A percentile compares a stretch with the other conserved stretches of the same genome.
Conservation (phyloP, 345 rosid species). For the Eucalyptus microcorys region DNA sequence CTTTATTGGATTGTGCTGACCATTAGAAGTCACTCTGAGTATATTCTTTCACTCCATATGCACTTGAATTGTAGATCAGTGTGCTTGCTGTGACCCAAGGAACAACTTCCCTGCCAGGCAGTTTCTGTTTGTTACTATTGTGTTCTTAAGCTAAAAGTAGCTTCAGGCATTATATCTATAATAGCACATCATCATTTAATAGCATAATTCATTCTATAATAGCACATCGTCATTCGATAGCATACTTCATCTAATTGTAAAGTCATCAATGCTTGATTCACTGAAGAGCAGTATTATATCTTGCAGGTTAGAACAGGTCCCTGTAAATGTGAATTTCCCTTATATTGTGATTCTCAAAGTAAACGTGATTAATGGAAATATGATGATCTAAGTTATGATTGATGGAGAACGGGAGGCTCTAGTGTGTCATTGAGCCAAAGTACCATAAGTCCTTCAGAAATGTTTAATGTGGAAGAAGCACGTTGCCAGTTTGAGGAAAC, state of each 20-base stretch:
- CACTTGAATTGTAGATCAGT: background rate
- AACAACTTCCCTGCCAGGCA: background rate
- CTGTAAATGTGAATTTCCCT: slow-evolving; percentile 66
- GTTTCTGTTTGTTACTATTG: background rate
- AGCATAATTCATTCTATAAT: background rate
- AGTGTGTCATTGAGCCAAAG: background rate
- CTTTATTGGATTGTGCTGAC: background rate
- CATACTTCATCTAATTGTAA: background rate
- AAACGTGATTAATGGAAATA: background rate
- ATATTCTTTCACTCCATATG: background rate
- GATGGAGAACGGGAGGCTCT: background rate
- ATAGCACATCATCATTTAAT: background rate
- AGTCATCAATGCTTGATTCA: background rate
- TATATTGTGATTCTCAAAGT: slow-evolving; percentile 63
- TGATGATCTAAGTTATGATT: background rate
- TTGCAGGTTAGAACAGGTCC: slow-evolving; percentile 65
- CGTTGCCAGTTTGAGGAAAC: background rate
- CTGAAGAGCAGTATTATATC: background rate
- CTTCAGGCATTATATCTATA: background rate
- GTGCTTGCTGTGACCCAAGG: background rate
- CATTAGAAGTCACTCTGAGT: background rate
- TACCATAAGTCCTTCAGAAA: background rate
- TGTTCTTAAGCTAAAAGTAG: background rate
- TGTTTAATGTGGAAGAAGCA: background rate
- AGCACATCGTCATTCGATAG: background rate